Evolutionary conservation across 1,284 basidiomycete genomes (phyloP), one percentile per base, ranked within the genome.

Genomic region (Cutaneotrichosporon curvatum): DNA sequence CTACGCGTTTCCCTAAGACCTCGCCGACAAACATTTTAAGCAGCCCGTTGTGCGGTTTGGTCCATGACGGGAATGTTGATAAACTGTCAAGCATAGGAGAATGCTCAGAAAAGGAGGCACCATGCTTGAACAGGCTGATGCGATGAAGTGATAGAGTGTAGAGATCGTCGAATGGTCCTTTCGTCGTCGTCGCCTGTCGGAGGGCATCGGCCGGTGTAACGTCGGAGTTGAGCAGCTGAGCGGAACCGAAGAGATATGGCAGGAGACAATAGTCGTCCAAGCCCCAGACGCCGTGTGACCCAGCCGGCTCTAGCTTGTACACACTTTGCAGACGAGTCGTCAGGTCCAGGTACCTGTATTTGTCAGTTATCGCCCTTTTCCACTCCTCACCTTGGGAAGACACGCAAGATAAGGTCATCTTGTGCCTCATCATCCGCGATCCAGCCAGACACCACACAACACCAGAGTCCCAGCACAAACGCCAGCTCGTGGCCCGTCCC

Each of bases 21-120:
- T 98, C 94, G 14, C 83, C 90, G 78, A 87, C 80, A 70, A 92
- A 98, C 92, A 98, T 97, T 74, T 95, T 96, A 61, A 89, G 79
- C 55, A 97, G 70, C 2, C 95, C 95, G 5, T 77, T 79, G 64
- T 92, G 85, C 16, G 94, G 87, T 68, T 97, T 97, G 30, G 75
- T 71, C 87, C 90, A 99, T 50, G 79, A 81, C 9, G 84, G 82
- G 15, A 97, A 90, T 1, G 79, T 78, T 1, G 89, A 84, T 43
- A 98, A 87, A 44, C 85, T 83, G 68, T 90, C 76, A 16, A 98
- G 75, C 56, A 96, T 83, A 0, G 94, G 91, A 30, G 88, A 92
- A 67, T 95, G 91, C 62, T 94, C 89, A 57, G 85, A 80, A 73
- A 94, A 94, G 0, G 88, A 84, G 1, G 67, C 67, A 0, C 90